A percentile compares a stretch with the other conserved stretches of the same genome.
phyloP scores from a whole-genome alignment of 2,329 filamentous ascomycete species.

The Thelonectria discophora region DNA sequence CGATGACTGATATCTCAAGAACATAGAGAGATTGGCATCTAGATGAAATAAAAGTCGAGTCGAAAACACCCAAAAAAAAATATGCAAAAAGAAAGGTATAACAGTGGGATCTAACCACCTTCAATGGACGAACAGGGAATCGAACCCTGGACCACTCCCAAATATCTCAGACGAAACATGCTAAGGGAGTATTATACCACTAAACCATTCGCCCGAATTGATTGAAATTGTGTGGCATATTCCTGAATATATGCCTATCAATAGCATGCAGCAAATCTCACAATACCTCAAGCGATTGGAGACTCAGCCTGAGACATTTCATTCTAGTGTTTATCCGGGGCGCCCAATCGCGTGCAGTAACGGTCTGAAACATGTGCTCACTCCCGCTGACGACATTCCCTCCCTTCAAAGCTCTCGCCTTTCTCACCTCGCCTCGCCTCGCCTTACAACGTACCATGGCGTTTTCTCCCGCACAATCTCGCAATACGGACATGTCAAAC shows the following conservation, averaged over 20 bases:
- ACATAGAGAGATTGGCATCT: too few species aligned
- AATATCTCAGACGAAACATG: constrained; percentile 4
- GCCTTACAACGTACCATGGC: not conserved
- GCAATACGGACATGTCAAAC: not conserved
- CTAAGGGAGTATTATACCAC: constrained; percentile 19
- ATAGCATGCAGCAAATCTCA: not conserved
- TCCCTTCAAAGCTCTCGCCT: too few species aligned
- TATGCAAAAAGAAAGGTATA: constrained; percentile 1
- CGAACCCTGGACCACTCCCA: constrained; percentile 19
- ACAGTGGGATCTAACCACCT: constrained; percentile 11
- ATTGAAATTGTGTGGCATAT: not conserved
- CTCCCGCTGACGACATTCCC: not conserved
- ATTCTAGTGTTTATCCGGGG: too few species aligned
- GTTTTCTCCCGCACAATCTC: not conserved
- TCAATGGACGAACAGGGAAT: constrained; percentile 15
- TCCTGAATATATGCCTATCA: not conserved
- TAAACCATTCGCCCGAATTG: constrained; percentile 16
- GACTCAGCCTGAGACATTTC: too few species aligned
- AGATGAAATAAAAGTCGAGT: too few species aligned
- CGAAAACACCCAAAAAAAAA: too few species aligned
- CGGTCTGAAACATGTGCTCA: too few species aligned
- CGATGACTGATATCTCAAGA: too few species aligned
- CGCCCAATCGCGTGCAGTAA: too few species aligned
- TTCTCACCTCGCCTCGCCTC: not conserved
- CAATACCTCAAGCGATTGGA: not conserved